Conservation (phyloP, 805 yeast genomes). For the Candida andamanensis region DNA sequence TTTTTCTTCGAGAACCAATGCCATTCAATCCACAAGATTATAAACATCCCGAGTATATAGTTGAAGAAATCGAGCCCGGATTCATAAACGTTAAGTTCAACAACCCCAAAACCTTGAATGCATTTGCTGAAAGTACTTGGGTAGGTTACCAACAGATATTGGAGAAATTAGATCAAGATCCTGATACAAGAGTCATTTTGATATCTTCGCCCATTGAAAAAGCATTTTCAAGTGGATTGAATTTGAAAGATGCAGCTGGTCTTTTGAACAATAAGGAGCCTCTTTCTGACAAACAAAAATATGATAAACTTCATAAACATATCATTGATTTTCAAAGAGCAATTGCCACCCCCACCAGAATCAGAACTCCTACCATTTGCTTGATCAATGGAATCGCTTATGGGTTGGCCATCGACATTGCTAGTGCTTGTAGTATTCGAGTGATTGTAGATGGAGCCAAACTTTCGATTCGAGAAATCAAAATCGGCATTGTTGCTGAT, state of each 20-base stretch:
- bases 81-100: constrained; percentile 57
- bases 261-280: constrained; percentile 1
- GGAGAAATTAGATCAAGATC: constrained; percentile 36
- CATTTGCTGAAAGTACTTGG: constrained; percentile 55
- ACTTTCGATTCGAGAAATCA: constrained; percentile 63
- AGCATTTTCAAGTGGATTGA: constrained; percentile 63
- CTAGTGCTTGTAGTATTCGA: constrained; percentile 55
- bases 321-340: constrained; percentile 57
- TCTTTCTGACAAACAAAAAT: constrained; percentile 11
- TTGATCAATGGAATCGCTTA: constrained; percentile 58
- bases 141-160: constrained; percentile 49
- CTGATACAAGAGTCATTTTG: constrained; percentile 45
- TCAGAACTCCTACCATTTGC: constrained; percentile 58
- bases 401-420: constrained; percentile 68
- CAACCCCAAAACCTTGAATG: constrained; percentile 56
- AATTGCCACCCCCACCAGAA: constrained; percentile 44
- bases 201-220: constrained; percentile 53
- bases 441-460: constrained; percentile 47
- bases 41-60: constrained; percentile 29
- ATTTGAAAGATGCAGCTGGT: constrained; percentile 37
- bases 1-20: too few species aligned
- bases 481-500: constrained; percentile 73
- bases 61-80: constrained; percentile 38
- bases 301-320: constrained; percentile 24
- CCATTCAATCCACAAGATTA: constrained; percentile 16